These are phyloP conservation scores for Trichoderma aggressivum DNA, from an alignment of 2,329 filamentous ascomycete species.

Conservation along the genomic window DNA sequence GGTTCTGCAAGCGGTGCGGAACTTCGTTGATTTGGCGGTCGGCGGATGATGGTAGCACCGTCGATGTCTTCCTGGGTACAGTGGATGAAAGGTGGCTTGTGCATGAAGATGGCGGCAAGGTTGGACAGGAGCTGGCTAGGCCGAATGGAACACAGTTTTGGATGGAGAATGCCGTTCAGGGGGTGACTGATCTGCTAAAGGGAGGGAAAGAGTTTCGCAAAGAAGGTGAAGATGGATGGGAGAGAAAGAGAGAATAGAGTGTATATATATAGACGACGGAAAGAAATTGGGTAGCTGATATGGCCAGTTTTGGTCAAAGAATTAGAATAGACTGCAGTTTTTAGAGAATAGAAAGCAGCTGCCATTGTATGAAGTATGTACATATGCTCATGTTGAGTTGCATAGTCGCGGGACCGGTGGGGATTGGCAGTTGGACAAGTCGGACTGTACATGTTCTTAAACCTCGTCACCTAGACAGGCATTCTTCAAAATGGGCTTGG, in stretches of 20 bases:
- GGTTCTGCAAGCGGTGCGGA: slow-evolving; percentile 11
- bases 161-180: slow-evolving; percentile 3
- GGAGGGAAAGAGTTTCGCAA: background rate
- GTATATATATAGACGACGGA: no score
- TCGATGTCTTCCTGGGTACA: slow-evolving; percentile 4
- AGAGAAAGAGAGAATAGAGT: background rate
- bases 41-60: background rate
- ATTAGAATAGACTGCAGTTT: background rate
- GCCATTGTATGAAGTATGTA: background rate
- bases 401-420: background rate
- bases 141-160: slow-evolving; percentile 13
- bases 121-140: background rate
- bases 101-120: slow-evolving; percentile 2
- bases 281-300: no score
- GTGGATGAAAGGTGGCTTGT: slow-evolving; percentile 8
- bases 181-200: background rate
- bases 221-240: slow-evolving; percentile 11
- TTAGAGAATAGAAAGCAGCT: background rate
- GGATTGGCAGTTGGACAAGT: background rate
- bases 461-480: background rate
- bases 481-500: background rate
- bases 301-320: background rate
- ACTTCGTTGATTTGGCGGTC: slow-evolving; percentile 9
- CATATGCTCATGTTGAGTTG: background rate
- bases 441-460: background rate